phyloP scores from a whole-genome alignment of 768 basidiomycete species.

The Suillus hirtellus region DNA sequence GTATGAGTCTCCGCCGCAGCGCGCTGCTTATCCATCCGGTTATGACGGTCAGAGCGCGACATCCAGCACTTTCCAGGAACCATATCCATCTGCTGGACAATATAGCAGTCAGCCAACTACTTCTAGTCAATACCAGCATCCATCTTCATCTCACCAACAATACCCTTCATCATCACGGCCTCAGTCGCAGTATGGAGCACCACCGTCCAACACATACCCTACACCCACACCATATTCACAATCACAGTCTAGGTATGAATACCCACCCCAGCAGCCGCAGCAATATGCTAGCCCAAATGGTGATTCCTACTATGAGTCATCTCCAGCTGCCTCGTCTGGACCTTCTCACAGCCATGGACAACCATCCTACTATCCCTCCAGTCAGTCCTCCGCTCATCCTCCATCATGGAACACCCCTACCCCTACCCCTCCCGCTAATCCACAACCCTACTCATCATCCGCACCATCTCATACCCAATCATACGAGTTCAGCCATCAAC shows the following conservation, averaged over 20 bases:
- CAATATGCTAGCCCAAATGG: slow-evolving; percentile 22
- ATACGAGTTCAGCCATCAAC: slow-evolving; percentile 11
- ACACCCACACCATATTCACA: slow-evolving; percentile 27
- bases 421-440: neutral
- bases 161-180: slow-evolving; percentile 27
- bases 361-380: slow-evolving; percentile 28
- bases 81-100: slow-evolving; percentile 22
- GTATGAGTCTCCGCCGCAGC: slow-evolving; percentile 28
- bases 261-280: slow-evolving; percentile 24
- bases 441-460: slow-evolving; percentile 8
- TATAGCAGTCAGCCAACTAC: slow-evolving; percentile 19
- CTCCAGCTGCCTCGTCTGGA: slow-evolving; percentile 19
- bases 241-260: slow-evolving; percentile 23
- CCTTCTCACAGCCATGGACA: slow-evolving; percentile 15
- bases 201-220: slow-evolving; percentile 18
- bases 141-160: slow-evolving; percentile 24
- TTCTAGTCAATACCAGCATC: slow-evolving; percentile 23
- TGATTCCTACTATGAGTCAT: slow-evolving; percentile 27
- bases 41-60: slow-evolving; percentile 24
- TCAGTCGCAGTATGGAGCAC: slow-evolving; percentile 23
- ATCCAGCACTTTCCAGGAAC: slow-evolving; percentile 26
- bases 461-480: slow-evolving; percentile 2
- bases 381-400: slow-evolving; percentile 25
- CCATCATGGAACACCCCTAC: slow-evolving; percentile 23
- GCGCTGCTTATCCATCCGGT: slow-evolving; percentile 21